phyloP scores from a whole-genome alignment of 495 filamentous ascomycete genomes.

The Amniculicola lignicola region DNA sequence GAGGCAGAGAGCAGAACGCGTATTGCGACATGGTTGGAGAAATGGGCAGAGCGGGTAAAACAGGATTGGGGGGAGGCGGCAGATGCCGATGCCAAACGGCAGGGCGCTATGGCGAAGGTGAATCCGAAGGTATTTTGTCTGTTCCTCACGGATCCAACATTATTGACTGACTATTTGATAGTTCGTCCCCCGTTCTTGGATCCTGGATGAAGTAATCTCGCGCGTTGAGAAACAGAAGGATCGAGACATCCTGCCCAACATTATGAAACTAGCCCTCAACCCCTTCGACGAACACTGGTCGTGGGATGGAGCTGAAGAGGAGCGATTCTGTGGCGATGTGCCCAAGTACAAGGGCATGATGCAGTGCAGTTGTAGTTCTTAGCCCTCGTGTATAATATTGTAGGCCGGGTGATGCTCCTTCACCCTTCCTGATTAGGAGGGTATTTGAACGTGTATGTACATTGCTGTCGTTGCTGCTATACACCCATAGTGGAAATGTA shows the following conservation, averaged over 20 bases:
- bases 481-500: no score
- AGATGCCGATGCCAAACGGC: slow-evolving; percentile 59
- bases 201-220: slow-evolving; percentile 87
- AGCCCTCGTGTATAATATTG: no score
- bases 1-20: slow-evolving; percentile 62
- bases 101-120: slow-evolving; percentile 69
- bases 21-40: slow-evolving; percentile 71
- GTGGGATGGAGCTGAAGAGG: slow-evolving; percentile 66
- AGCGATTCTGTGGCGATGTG: slow-evolving; percentile 84
- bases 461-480: no score
- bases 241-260: slow-evolving; percentile 65
- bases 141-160: not conserved
- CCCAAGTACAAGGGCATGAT: slow-evolving; percentile 70
- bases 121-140: slow-evolving; percentile 67
- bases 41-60: slow-evolving; percentile 63
- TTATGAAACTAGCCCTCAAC: slow-evolving; percentile 75
- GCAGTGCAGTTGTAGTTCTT: slow-evolving; percentile 82
- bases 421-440: no score
- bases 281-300: slow-evolving; percentile 84
- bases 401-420: no score
- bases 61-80: slow-evolving; percentile 63
- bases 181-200: slow-evolving; percentile 85
- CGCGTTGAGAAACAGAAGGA: slow-evolving; percentile 83
- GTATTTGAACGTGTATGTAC: no score
- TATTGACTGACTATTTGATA: slow-evolving; percentile 24